These are phyloP conservation scores for Pascua guehoae DNA, from an alignment of 1,284 basidiomycete species.

Conservation along the genomic window DNA sequence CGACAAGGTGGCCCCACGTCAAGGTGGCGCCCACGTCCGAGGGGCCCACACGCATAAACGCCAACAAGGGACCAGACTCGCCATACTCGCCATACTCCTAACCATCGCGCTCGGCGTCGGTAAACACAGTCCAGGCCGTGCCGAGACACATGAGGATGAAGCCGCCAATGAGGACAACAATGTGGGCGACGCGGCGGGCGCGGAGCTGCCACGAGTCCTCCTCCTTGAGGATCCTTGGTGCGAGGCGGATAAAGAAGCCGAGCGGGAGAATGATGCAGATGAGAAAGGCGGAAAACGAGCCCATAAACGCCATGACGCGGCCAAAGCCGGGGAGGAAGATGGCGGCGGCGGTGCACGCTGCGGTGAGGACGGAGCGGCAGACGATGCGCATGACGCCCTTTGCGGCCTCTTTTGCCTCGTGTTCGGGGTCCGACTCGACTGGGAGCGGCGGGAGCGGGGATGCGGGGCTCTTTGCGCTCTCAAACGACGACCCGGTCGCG, in stretches of 20 bases:
- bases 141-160: constrained; percentile 71
- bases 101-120: constrained; percentile 13
- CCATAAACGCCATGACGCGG: constrained; percentile 84
- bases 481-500: constrained; percentile 1
- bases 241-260: constrained; percentile 41
- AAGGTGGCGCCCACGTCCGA: too few relatives aligned
- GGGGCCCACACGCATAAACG: too few relatives aligned
- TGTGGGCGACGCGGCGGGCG: constrained; percentile 57
- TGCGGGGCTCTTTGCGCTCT: constrained; percentile 6
- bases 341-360: constrained; percentile 31
- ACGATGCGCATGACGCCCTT: constrained; percentile 30
- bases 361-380: constrained; percentile 37
- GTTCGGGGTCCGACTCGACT: background rate
- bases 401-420: constrained; percentile 6
- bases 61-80: too few relatives aligned
- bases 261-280: constrained; percentile 75
- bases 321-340: constrained; percentile 52
- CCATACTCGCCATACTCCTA: too few relatives aligned
- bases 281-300: constrained; percentile 79
- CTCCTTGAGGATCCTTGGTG: constrained; percentile 21
- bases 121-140: constrained; percentile 64
- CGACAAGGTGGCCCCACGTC: too few relatives aligned
- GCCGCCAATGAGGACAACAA: constrained; percentile 57
- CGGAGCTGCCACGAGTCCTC: constrained; percentile 55
- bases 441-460: background rate